Evolutionary conservation across 2,329 filamentous ascomycete genomes (phyloP).

Genomic region (Nannizzia gypsea): DNA sequence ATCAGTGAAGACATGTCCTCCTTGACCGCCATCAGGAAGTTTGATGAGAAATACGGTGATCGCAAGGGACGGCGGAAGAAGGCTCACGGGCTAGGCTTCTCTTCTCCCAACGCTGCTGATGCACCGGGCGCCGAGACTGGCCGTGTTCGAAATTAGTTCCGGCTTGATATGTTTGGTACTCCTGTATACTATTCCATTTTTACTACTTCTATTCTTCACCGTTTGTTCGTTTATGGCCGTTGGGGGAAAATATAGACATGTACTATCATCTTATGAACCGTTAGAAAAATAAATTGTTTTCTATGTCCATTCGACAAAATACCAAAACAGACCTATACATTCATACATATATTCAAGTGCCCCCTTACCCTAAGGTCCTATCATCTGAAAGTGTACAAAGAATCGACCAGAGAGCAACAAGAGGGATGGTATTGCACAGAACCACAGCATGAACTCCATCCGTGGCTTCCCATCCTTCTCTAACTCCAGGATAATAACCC

Average conservation of each 20-base stretch:
- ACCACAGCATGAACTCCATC: conserved; percentile 7
- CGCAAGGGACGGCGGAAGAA: conserved; percentile 55
- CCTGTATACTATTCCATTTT: conserved; percentile 1
- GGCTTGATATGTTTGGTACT: not conserved
- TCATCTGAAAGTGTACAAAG: not conserved
- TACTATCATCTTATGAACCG: not conserved
- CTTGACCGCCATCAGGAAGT: conserved; percentile 76
- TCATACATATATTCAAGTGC: no score
- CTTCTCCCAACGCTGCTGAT: conserved; percentile 8
- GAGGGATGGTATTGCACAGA: conserved; percentile 3
- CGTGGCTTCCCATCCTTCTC: not conserved
- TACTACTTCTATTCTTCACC: not conserved
- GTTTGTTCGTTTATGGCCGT: not conserved
- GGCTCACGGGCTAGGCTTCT: conserved; percentile 42
- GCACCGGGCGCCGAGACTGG: conserved; percentile 10
- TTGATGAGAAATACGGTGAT: conserved; percentile 91
- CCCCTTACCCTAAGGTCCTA: no score
- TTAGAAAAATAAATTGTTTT: not conserved
- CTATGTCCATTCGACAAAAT: not conserved
- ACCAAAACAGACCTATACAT: not conserved
- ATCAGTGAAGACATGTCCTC: conserved; percentile 89
- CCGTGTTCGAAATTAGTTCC: conserved; percentile 13
- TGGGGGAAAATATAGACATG: conserved; percentile 3
- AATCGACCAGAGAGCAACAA: conserved; percentile 2
- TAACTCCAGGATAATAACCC: not conserved